A percentile compares a stretch with the other conserved stretches of the same genome.
Evolutionary conservation across 306 rosid genomes (phyloP).

Genomic region (Vigna radiata): DNA sequence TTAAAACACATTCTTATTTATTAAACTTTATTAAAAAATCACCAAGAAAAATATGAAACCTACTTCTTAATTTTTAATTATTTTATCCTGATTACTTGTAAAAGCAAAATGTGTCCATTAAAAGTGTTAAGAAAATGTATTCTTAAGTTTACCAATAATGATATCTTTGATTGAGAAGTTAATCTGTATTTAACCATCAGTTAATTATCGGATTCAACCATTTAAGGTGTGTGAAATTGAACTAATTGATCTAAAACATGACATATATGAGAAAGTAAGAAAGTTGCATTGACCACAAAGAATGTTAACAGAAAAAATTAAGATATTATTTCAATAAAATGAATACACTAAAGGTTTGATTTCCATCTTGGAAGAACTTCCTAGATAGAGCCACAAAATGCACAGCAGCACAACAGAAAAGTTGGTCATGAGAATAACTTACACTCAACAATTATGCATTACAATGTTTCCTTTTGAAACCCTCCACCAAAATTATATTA

Average conservation of each 20-base stretch:
- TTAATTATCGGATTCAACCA: background rate
- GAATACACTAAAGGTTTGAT: slow-evolving; percentile 34
- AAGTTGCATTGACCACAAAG: no score
- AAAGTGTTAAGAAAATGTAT: no score
- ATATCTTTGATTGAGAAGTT: background rate
- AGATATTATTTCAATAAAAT: background rate
- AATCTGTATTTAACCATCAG: background rate
- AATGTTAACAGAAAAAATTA: background rate
- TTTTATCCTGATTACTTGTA: no score
- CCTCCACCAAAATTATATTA: background rate
- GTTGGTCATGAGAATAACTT: slow-evolving; percentile 29
- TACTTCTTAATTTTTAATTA: no score
- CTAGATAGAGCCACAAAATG: slow-evolving; percentile 40
- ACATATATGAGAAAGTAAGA: background rate
- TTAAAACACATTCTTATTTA: no score
- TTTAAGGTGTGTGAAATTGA: background rate
- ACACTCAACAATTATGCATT: slow-evolving; percentile 13
- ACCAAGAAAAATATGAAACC: no score
- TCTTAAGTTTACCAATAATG: no score
- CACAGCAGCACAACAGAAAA: slow-evolving; percentile 18
- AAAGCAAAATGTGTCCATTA: no score
- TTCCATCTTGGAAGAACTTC: slow-evolving; percentile 55
- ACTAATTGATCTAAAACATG: background rate
- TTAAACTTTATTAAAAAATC: no score
- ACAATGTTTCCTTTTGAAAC: slow-evolving; percentile 32